Conservation (phyloP, 1,284 basidiomycete genomes). For the Thelephora terrestris region DNA sequence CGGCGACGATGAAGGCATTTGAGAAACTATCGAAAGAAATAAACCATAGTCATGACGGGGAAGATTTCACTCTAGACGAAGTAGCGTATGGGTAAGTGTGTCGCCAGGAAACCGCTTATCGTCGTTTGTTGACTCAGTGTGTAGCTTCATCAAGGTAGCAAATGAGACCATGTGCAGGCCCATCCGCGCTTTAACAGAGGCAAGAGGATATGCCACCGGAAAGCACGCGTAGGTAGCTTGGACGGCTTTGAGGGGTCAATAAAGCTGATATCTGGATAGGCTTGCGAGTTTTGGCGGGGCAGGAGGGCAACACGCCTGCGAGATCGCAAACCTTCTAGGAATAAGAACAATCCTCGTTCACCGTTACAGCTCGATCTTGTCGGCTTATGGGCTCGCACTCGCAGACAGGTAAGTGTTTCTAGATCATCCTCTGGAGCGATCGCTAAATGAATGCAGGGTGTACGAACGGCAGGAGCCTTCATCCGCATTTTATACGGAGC, state of each 20-base stretch:
- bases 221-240: slow-evolving; percentile 59
- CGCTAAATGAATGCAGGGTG: slow-evolving; percentile 35
- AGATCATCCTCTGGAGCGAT: background rate
- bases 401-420: slow-evolving; percentile 61
- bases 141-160: slow-evolving; percentile 84
- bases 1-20: slow-evolving; percentile 57
- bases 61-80: slow-evolving; percentile 67
- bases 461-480: slow-evolving; percentile 83
- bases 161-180: slow-evolving; percentile 93
- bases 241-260: background rate
- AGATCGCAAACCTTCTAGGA: slow-evolving; percentile 72
- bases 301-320: slow-evolving; percentile 88
- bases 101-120: background rate
- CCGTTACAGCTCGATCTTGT: slow-evolving; percentile 78
- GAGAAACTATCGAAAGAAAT: slow-evolving; percentile 58
- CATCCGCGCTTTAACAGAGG: slow-evolving; percentile 87
- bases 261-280: slow-evolving; percentile 22
- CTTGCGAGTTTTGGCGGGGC: slow-evolving; percentile 88
- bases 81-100: slow-evolving; percentile 70
- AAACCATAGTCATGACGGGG: slow-evolving; percentile 46
- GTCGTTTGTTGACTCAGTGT: background rate
- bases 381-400: slow-evolving; percentile 83
- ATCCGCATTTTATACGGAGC: slow-evolving; percentile 59
- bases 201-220: slow-evolving; percentile 75
- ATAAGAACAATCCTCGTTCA: slow-evolving; percentile 83